Base-by-base conservation (phyloP, 2,329 filamentous ascomycete genomes). In the Coccinonectria pachysandricola region DNA sequence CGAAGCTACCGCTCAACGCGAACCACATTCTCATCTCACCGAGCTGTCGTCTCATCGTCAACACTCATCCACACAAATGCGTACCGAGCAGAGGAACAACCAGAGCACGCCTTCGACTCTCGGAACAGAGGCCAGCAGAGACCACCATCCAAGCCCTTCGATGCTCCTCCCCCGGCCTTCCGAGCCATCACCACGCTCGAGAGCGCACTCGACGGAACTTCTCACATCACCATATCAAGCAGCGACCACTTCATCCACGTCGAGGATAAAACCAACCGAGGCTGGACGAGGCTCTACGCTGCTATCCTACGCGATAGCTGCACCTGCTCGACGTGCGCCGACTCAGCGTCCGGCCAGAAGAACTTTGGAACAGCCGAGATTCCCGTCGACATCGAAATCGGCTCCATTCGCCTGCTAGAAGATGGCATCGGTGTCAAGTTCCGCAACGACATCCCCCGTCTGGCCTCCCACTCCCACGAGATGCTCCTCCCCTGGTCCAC, bases 291-390 rank as follows among this genome's bases (percentile, higher is more conserved):
- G 6, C 37, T 55, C 6, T 40, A 46, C 16, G 37, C 48, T 0
- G 29, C 42, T 6, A 33, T 48, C 30, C 50, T 75, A 10, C 69
- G 73, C 14, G 72, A 77, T 39, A 52, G 56, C 12, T 77, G 73
- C 40, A 47, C 53, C 18, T 78, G 73, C 39, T 30, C 48, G 0
- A 40, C 41, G 8, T 78, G 73, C 46, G 58, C 68, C 27, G 67
- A 75, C 34, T 54, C 57, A 1, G 59, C 67, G n/a, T 75, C 73
- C 2, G 71, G 70, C 22, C 71, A 77, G 35, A 71, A 74, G 47
- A 67, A 54, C 32, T 67, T 64, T 40, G 53, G 56, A 1, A 62
- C 59, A 4, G 50, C 52, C 15, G 55, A 63, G 16, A 51, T 68
- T 5, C 52, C 54, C 5, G 13, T 36, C 2, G 24, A 42, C 8